A percentile compares a stretch with the other conserved stretches of the same genome.
Evolutionary conservation across 2,329 filamentous ascomycete species (phyloP).

Genomic region (Diaporthe ilicicola): DNA sequence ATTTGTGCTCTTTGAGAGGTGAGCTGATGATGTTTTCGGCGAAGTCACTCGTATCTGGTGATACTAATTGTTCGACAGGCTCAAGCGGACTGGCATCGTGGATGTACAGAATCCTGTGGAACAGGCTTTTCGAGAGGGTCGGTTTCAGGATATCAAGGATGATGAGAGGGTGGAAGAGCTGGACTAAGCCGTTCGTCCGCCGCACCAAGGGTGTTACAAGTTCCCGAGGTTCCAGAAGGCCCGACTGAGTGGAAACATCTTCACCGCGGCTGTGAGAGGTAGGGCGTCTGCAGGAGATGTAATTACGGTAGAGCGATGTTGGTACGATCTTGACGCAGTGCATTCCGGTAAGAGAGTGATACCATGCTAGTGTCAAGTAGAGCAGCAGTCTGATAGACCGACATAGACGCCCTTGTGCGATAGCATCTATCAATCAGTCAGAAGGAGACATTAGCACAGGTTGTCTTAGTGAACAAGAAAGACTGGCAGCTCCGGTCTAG

Average conservation of each 20-base stretch:
- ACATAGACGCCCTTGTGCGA: not conserved
- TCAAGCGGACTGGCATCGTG: conserved; percentile 79
- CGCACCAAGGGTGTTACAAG: conserved; percentile 3
- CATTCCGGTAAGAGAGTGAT: not conserved
- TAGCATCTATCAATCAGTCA: not conserved
- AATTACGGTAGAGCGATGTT: not conserved
- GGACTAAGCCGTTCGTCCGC: conserved; percentile 39
- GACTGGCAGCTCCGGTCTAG: not conserved
- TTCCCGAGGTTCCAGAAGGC: conserved; percentile 31
- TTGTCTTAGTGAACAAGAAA: not conserved
- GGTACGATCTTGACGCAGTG: not conserved
- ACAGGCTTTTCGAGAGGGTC: conserved; percentile 72
- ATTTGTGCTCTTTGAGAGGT: conserved; percentile 92
- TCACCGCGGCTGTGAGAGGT: not conserved
- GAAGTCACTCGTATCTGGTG: not conserved
- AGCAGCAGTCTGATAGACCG: not conserved
- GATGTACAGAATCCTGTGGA: conserved; percentile 82
- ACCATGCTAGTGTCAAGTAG: not conserved
- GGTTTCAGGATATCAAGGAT: conserved; percentile 73
- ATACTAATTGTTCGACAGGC: conserved; percentile 45
- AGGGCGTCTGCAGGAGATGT: not conserved
- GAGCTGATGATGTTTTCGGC: conserved; percentile 37
- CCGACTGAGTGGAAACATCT: not conserved
- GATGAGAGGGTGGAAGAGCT: conserved; percentile 59
- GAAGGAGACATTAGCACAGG: not conserved